These are phyloP conservation scores for Choiromyces venosus DNA, from an alignment of 495 filamentous ascomycete species.

Conservation along the genomic window DNA sequence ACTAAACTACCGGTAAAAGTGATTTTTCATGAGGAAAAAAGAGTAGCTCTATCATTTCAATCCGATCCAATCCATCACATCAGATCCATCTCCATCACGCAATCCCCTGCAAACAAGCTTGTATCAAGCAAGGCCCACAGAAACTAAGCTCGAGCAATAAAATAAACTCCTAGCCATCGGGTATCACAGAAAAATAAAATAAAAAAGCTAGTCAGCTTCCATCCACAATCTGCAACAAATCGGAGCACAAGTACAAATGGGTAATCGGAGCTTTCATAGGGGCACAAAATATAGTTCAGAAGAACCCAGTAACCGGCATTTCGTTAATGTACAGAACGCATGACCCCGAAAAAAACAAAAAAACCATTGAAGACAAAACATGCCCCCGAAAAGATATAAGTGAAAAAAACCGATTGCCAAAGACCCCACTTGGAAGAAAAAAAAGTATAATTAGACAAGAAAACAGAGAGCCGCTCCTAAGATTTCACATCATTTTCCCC, in stretches of 20 bases:
- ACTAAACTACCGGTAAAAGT: no score
- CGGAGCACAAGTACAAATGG: background rate
- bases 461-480: slow-evolving; percentile 37
- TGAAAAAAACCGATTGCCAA: slow-evolving; percentile 39
- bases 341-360: slow-evolving; percentile 45
- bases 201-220: background rate
- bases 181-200: background rate
- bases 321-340: slow-evolving; percentile 52
- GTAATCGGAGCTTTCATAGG: background rate
- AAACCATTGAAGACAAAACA: slow-evolving; percentile 40
- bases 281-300: background rate
- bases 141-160: background rate
- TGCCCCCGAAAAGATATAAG: slow-evolving; percentile 24
- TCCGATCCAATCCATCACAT: background rate
- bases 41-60: background rate
- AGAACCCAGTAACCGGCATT: slow-evolving; percentile 33
- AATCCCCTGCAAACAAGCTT: background rate
- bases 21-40: background rate
- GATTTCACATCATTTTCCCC: slow-evolving; percentile 27
- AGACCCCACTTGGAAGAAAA: slow-evolving; percentile 37
- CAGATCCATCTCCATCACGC: background rate
- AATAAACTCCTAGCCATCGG: background rate
- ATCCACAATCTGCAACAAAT: background rate
- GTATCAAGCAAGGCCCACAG: background rate
- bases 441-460: slow-evolving; percentile 42